Base-by-base conservation (phyloP, 1,284 basidiomycete genomes). In the Vanrija sp. region DNA sequence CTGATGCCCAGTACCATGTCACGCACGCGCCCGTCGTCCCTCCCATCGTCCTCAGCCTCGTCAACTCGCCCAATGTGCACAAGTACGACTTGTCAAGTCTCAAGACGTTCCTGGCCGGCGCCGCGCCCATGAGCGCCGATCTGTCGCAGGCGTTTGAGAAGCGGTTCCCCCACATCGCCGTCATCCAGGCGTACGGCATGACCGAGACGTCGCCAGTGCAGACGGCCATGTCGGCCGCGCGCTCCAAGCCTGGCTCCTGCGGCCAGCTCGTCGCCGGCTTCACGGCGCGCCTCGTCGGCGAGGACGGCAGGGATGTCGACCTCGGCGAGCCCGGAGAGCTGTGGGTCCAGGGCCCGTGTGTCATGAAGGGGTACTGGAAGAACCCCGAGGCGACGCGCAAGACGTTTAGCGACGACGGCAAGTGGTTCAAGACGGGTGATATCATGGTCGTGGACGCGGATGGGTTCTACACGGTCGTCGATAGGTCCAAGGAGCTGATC, bases 401-500 rank as follows among this genome's bases (percentile, higher is more conserved):
- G 9, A 73, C 83, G 4, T 50, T 59, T 19, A 20, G 38, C 38
- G 47, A 51, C 47, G 2, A 42, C 47, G 71, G 69, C 0, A 81
- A 82, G 3, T 93, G 87, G 87, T 86, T 89, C 79, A 88, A 87
- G 78, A 92, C 88, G 0, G 89, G 89, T 1, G 89, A 92, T 69
- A 81, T 90, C 7, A 51, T 56, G 0, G 70, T 80, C 10, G 72
- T 81, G 4, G 86, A 88, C 59, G 61, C 71, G 3, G 82, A 88
- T 3, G 88, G 87, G 3, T 77, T 71, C 54, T 75, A 18, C 12
- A 8, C 83, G 60, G 72, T 77, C 35, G 71, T 75, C 27, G 75
- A 77, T 56, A 56, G 75, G 41, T 79, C 83, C 59, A 91, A 91
- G 63, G 89, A 91, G 66, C 74, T 91, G 31, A 88, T 92, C 76